Conservation (phyloP, 768 basidiomycete species). For the Scleroderma citrinum region DNA sequence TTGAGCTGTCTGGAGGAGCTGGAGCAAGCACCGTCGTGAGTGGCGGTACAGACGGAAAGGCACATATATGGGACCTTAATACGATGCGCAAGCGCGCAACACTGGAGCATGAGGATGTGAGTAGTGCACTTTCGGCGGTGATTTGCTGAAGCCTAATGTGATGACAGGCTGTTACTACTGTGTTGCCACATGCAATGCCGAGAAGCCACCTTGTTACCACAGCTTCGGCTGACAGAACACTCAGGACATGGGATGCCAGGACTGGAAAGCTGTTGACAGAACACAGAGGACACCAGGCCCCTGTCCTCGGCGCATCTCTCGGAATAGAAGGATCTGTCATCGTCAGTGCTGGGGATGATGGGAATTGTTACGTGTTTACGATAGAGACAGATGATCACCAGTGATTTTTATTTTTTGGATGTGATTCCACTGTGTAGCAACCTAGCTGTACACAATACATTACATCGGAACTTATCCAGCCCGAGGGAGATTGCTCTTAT, state of each 20-base stretch:
- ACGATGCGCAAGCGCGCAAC: constrained; percentile 82
- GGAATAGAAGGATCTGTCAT: no score
- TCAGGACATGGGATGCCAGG: constrained; percentile 91
- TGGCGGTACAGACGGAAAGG: constrained; percentile 91
- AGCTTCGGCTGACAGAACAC: constrained; percentile 78
- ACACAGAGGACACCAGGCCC: constrained; percentile 73
- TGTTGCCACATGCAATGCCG: constrained; percentile 63
- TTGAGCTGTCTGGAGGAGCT: constrained; percentile 55
- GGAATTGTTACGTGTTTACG: constrained; percentile 75
- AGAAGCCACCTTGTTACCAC: constrained; percentile 76
- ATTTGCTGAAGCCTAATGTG: not conserved
- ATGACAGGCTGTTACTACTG: no score
- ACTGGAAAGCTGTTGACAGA: constrained; percentile 72
- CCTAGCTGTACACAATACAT: no score
- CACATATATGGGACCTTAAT: constrained; percentile 89
- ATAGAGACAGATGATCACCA: constrained; percentile 36
- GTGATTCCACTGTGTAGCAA: no score
- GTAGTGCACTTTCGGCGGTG: constrained; percentile 17
- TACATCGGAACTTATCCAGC: no score
- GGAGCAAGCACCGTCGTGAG: constrained; percentile 60
- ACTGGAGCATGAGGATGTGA: constrained; percentile 66
- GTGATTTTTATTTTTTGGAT: not conserved
- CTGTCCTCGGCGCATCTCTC: constrained; percentile 68
- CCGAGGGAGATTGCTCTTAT: no score
- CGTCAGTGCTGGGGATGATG: constrained; percentile 88